Percentiles rank a stretch among this genome's conserved stretches.
Evolutionary conservation across 345 rosid species (phyloP).

Genomic region (Raphanus raphanistrum): DNA sequence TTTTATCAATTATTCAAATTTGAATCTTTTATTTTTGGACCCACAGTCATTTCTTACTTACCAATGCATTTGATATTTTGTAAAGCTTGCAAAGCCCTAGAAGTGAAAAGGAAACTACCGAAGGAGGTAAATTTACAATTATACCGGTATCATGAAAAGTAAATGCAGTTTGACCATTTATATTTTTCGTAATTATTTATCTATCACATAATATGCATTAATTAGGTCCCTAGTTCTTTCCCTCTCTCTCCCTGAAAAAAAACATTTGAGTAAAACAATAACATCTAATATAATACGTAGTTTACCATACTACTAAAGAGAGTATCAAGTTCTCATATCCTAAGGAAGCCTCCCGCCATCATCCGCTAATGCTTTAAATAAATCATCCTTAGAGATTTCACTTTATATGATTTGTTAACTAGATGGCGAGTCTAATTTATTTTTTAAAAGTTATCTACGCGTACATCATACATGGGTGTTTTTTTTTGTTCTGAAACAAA

Average conservation of each 20-base stretch:
- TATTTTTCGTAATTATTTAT: slow-evolving; percentile 3
- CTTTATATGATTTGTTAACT: slow-evolving; percentile 17
- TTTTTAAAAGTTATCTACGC: slow-evolving; percentile 3
- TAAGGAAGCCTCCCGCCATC: slow-evolving; percentile 26
- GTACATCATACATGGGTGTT: slow-evolving; percentile 13
- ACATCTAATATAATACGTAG: neutral
- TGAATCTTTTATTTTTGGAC: slow-evolving; percentile 32
- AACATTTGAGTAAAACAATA: neutral
- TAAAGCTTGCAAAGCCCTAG: neutral
- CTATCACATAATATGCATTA: slow-evolving; percentile 9
- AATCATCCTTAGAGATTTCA: neutral
- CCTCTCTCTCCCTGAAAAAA: neutral
- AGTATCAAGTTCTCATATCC: neutral
- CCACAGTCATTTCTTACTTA: slow-evolving; percentile 16
- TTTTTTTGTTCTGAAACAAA: neutral
- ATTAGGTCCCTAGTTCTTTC: neutral
- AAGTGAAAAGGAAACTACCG: slow-evolving; percentile 10
- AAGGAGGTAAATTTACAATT: slow-evolving; percentile 19
- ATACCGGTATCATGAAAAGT: slow-evolving; percentile 4
- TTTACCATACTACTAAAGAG: neutral
- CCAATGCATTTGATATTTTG: neutral
- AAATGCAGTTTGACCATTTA: slow-evolving; percentile 36
- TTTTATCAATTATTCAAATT: slow-evolving; percentile 23
- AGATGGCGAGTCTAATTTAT: neutral
- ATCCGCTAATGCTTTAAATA: neutral